Base-by-base conservation (phyloP, 371 early-diverging fungal species). In the Saksenaea oblongispora region DNA sequence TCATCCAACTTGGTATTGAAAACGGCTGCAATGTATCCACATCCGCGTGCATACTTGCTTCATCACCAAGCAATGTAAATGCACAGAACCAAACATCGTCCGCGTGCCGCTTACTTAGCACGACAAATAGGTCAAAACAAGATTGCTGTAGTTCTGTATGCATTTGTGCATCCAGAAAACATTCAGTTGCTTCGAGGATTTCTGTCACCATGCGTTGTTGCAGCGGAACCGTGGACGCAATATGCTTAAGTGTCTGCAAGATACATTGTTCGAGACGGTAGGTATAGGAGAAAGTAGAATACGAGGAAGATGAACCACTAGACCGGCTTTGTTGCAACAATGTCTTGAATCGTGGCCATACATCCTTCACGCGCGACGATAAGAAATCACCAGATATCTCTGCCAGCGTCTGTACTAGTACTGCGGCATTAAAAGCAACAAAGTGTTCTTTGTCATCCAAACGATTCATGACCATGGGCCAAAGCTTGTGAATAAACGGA, bases 391-490 rank as follows among this genome's bases (percentile, higher is more conserved):
- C 78, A 0, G 76, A 70, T 3, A 62, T 24, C 24, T 73, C 67
- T 3, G 81, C 66, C 26, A 83, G 42, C 17, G 59, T 60, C 36
- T 73, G 70, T 2, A 81, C 63, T 1, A 84, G 65, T 24, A 34
- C 24, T 7, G 80, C 68, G 0, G 89, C 86, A 27, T 82, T 73
- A 26, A 80, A 63, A 5, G 79, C 76, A 0, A 89, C 87, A 58
- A 69, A 83, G 24, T 75, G 76, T 36, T 84, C 75, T 17, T 65
- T 10, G 61, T 88, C 87, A 15, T 67, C 67, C 31, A 87, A 61
- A 31, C 88, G 70, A 1, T 73, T 71, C 1, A 85, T 59, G 5
- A 87, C 61, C 0, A 65, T 61, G 0, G 84, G 80, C 91, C 91
- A 90, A 13, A 85, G 54, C 9, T 42, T 54, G 65, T 88, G 81